These are phyloP conservation scores for Naganishia albida DNA, from an alignment of 1,284 basidiomycete species.

Conservation along the genomic window DNA sequence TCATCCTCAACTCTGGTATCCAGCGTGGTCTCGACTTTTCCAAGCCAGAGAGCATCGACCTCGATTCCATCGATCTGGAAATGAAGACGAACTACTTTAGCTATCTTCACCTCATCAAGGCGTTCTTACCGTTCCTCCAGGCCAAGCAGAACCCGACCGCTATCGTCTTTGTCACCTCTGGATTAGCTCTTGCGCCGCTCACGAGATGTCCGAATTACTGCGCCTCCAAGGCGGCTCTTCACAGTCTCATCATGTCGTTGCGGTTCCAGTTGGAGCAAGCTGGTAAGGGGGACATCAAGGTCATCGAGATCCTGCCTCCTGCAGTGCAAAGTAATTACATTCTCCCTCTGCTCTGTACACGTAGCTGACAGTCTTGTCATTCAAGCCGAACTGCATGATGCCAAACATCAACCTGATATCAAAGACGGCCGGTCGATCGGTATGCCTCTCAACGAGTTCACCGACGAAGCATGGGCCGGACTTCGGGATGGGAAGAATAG, in stretches of 20 bases:
- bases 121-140: slow-evolving; percentile 23
- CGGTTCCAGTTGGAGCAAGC: slow-evolving; percentile 56
- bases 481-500: slow-evolving; percentile 58
- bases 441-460: slow-evolving; percentile 63
- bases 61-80: slow-evolving; percentile 43
- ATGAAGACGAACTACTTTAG: slow-evolving; percentile 32
- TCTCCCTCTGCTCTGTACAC: neutral
- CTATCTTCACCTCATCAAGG: slow-evolving; percentile 26
- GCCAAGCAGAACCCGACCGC: slow-evolving; percentile 57
- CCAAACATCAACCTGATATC: slow-evolving; percentile 32
- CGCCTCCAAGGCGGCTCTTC: slow-evolving; percentile 64
- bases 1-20: slow-evolving; percentile 60
- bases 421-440: slow-evolving; percentile 27
- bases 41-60: slow-evolving; percentile 58
- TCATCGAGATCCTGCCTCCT: slow-evolving; percentile 66
- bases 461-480: slow-evolving; percentile 57
- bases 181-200: slow-evolving; percentile 58
- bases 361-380: slow-evolving; percentile 55
- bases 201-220: slow-evolving; percentile 59
- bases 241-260: slow-evolving; percentile 60
- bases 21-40: slow-evolving; percentile 61
- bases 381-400: slow-evolving; percentile 66
- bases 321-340: slow-evolving; percentile 49
- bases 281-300: slow-evolving; percentile 57
- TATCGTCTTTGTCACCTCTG: slow-evolving; percentile 62